Base-by-base conservation (phyloP, 192 early-diverging fungal genomes). In the Dissophora globulifera region DNA sequence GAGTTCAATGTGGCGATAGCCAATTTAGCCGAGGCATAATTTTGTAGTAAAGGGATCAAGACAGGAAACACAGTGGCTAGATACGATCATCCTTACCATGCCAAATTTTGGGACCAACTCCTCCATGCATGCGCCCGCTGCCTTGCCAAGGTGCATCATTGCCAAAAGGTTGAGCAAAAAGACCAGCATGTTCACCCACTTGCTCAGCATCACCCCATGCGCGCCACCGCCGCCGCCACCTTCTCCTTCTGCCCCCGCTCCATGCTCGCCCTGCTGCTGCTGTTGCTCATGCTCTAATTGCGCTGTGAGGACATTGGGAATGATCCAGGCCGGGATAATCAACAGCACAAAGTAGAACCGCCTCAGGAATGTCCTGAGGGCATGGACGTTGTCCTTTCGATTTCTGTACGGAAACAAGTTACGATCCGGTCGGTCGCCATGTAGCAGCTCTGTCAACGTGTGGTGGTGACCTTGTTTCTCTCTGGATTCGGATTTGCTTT, bases 141-240 rank as follows among this genome's bases (percentile, higher is more conserved):
- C 67, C 23, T 61, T 69, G 30, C 67, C 67, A 1, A 69, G 25
- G 32, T 69, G 67, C 58, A 52, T 69, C 67, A 69, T 69, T 0
- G 57, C 67, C n/a, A 69, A 53, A 42, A 69, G 26, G 45, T 69
- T 69, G 23, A 69, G 50, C n/a, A 55, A 3, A 48, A 69, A 69
- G 9, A 69, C 67, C 5, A 49, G 7, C 4, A 54, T 8, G 12
- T 69, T 69, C 1, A 48, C 25, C 20, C 31, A 43, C 30, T 55
- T 54, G 58, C 58, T 69, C 41, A 69, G 23, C 55, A 51, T 42
- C 7, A 42, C 3, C 22, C 19, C 42, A 17, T 50, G 27, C 8
- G 0, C 46, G 16, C 23, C 42, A 47, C 19, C 30, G 4, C 23
- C 57, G 19, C 19, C 46, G 27, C 45, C 32, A 20, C 31, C 45